Evolutionary conservation across 2,329 filamentous ascomycete genomes (phyloP).

Genomic region (Pestalotiopsis sp.): DNA sequence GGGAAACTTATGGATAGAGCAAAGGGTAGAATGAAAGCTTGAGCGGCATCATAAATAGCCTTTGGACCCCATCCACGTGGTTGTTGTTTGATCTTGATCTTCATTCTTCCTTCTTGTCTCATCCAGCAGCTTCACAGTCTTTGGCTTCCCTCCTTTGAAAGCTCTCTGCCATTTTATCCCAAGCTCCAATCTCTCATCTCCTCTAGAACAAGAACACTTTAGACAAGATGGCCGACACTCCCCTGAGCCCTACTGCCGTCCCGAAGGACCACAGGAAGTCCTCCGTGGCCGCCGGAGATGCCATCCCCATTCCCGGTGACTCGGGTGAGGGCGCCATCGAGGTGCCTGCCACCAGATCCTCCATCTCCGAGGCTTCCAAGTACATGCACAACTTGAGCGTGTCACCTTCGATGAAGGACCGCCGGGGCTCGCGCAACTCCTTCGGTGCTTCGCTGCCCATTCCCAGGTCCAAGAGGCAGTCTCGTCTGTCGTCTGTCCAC

Average conservation of each 20-base stretch:
- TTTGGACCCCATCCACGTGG: slow-evolving; percentile 4
- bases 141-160: neutral
- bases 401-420: slow-evolving; percentile 68
- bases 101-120: neutral
- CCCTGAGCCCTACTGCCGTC: slow-evolving; percentile 22
- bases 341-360: slow-evolving; percentile 69
- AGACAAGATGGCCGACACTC: slow-evolving; percentile 53
- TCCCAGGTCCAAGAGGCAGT: slow-evolving; percentile 70
- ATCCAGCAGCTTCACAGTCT: neutral
- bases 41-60: slow-evolving; percentile 4
- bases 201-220: slow-evolving; percentile 15
- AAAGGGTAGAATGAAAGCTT: neutral
- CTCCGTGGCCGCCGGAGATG: neutral
- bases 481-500: slow-evolving; percentile 65
- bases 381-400: slow-evolving; percentile 77
- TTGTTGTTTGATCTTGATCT: neutral
- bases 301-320: slow-evolving; percentile 46
- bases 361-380: slow-evolving; percentile 67
- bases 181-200: slow-evolving; percentile 10
- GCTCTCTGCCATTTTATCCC: neutral
- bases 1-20: slow-evolving; percentile 1
- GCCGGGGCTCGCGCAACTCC: slow-evolving; percentile 73
- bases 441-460: slow-evolving; percentile 76
- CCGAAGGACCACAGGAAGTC: slow-evolving; percentile 19
- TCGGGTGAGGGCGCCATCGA: slow-evolving; percentile 60